These are phyloP conservation scores for Neofusicoccum parvum DNA, from an alignment of 2,329 filamentous ascomycete genomes.

Conservation along the genomic window DNA sequence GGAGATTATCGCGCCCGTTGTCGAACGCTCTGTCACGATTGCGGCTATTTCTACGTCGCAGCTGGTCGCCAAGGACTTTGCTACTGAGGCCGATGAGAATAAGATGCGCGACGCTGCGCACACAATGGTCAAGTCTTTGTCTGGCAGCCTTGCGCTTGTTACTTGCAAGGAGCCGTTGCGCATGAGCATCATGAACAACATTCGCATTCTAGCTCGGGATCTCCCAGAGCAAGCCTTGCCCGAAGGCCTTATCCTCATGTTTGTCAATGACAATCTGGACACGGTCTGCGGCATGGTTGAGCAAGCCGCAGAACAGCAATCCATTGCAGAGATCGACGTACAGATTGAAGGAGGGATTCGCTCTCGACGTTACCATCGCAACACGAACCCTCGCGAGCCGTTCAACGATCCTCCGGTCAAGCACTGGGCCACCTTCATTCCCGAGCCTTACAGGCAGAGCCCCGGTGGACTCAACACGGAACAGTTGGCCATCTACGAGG, in stretches of 20 bases:
- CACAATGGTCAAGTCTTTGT: constrained; percentile 92
- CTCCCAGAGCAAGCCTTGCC: constrained; percentile 73
- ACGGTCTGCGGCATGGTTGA: constrained; percentile 92
- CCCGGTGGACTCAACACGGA: constrained; percentile 83
- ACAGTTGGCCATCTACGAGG: constrained; percentile 94
- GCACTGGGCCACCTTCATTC: constrained; percentile 91
- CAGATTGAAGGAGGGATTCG: constrained; percentile 83
- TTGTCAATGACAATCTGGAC: constrained; percentile 96
- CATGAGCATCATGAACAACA: constrained; percentile 96
- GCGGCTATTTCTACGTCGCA: constrained; percentile 95
- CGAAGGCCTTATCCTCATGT: constrained; percentile 96
- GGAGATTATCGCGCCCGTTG: constrained; percentile 96
- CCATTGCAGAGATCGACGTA: constrained; percentile 91
- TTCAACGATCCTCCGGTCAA: constrained; percentile 82
- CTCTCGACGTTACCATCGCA: constrained; percentile 72
- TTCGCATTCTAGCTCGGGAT: constrained; percentile 76
- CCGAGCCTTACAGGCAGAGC: constrained; percentile 86
- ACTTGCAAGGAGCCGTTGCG: constrained; percentile 96
- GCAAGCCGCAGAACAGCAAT: constrained; percentile 90
- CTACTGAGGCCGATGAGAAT: constrained; percentile 87
- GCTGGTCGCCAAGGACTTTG: constrained; percentile 95
- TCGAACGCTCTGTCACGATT: constrained; percentile 96
- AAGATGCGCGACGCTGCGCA: constrained; percentile 83
- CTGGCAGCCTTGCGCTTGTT: constrained; percentile 91
- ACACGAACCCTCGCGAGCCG: constrained; percentile 75